Percentiles rank a stretch among this genome's conserved stretches.
Conservation (phyloP, 805 yeast genomes). For the Starmerella gropengiesseri region DNA sequence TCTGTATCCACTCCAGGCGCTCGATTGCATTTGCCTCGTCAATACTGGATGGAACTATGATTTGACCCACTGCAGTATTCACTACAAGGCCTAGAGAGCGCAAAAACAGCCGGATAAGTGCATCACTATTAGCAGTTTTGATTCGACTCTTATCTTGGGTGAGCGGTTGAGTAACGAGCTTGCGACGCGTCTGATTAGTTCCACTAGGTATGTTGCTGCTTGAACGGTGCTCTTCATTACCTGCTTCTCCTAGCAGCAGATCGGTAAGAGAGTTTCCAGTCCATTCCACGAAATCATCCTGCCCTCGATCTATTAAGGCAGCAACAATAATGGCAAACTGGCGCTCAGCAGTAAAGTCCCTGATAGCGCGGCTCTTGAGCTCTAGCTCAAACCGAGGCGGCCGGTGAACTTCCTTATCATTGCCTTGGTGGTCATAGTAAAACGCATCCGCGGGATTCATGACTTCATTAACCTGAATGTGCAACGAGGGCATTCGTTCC, state of each 20-base stretch:
- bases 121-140: conserved; percentile 36
- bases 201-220: no score
- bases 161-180: conserved; percentile 12
- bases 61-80: conserved; percentile 29
- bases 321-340: conserved; percentile 43
- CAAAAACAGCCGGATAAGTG: conserved; percentile 41
- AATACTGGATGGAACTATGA: conserved; percentile 34
- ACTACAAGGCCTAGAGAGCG: conserved; percentile 36
- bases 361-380: conserved; percentile 24
- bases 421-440: conserved; percentile 51
- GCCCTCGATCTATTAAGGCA: conserved; percentile 38
- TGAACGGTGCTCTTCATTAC: not conserved
- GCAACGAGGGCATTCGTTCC: conserved; percentile 43
- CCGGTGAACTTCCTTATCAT: conserved; percentile 28
- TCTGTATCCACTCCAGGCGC: conserved; percentile 33
- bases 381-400: conserved; percentile 21
- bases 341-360: conserved; percentile 33
- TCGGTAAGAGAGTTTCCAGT: conserved; percentile 20
- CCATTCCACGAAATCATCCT: conserved; percentile 37
- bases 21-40: conserved; percentile 30
- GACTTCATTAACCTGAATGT: conserved; percentile 57
- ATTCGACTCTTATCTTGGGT: conserved; percentile 22
- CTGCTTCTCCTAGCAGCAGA: not conserved
- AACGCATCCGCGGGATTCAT: conserved; percentile 38
- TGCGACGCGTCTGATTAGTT: not conserved